These are phyloP conservation scores for Apiospora rasikravindrae DNA, from an alignment of 2,329 filamentous ascomycete genomes.

Conservation along the genomic window DNA sequence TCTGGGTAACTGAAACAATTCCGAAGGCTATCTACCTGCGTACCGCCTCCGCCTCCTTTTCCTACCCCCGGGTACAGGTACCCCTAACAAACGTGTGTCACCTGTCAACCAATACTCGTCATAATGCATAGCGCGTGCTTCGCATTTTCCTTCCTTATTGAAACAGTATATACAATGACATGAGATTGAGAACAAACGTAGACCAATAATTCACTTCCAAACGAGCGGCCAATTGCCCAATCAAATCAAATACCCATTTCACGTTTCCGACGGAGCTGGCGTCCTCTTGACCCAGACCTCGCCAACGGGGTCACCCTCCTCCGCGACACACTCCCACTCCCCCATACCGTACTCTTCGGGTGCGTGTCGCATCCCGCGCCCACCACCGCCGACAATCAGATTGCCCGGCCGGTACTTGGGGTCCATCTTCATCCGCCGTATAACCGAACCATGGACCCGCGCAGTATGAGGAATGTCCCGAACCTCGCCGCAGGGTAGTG, in stretches of 20 bases:
- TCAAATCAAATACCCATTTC: neutral
- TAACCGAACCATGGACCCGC: slow-evolving; percentile 74
- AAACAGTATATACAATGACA: neutral
- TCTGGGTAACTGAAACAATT: neutral
- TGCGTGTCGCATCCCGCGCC: slow-evolving; percentile 68
- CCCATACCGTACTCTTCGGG: slow-evolving; percentile 69
- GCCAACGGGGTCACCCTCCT: slow-evolving; percentile 70
- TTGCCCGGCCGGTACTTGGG: slow-evolving; percentile 76
- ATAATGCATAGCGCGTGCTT: neutral
- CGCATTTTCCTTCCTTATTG: slow-evolving; percentile 2
- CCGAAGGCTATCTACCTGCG: neutral
- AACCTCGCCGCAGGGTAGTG: slow-evolving; percentile 76
- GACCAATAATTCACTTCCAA: neutral
- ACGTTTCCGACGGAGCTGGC: neutral
- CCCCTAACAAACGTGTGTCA: neutral
- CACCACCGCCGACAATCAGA: slow-evolving; percentile 79
- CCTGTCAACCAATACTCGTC: neutral
- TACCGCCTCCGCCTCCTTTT: neutral
- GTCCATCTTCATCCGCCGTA: slow-evolving; percentile 71
- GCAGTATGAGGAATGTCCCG: slow-evolving; percentile 76
- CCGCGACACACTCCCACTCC: slow-evolving; percentile 70
- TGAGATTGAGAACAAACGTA: neutral
- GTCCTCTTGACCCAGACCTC: slow-evolving; percentile 59
- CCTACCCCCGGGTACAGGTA: neutral
- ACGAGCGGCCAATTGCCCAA: neutral